Base-by-base conservation (phyloP, 805 yeast genomes). In the Nakazawaea anatomiae region DNA sequence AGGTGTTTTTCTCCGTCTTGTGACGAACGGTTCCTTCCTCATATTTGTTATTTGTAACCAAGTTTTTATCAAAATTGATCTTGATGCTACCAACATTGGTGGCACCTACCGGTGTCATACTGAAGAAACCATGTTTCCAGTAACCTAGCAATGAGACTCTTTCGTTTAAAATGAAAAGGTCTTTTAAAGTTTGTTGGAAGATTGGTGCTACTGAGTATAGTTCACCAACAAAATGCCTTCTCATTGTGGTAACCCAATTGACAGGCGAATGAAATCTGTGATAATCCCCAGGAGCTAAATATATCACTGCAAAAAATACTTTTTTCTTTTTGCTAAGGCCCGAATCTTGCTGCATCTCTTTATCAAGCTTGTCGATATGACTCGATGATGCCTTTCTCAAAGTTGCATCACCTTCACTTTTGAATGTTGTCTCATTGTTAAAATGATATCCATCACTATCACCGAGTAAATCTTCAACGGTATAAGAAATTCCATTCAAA, bases 81-180 rank as follows among this genome's bases (percentile, higher is more conserved):
- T 86, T 83, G 57, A 94, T 94, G 60, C 96, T 86, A 5, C 99
- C 99, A 32, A 94, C 99, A 69, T 94, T 94, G 2, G 99, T 94
- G 28, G 99, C 99, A 11, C 99, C 99, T 10, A 94, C 99, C 0
- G 99, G 97, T 0, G 96, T 92, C 99, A 94, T 94, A 57, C 95
- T 85, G 71, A 94, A 94, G 60, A 94, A 94, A 0, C 99, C 99
- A 65, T 94, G 79, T 64, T 87, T 88, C 99, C 99, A 94, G 61
- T 89, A 83, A 1, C 99, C 99, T 51, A 94, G 76, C 46, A 94
- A 70, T 0, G 99, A 96, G 3, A 94, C 99, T 59, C 99, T 79
- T 69, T 94, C 99, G 65, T 94, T 94, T 58, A 94, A 72, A 4
- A 92, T 88, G 65, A 94, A 94, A 56, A 94, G 76, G 39, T 94